Evolutionary conservation across 73 alveolate species (phyloP).

Genomic region (Paramecium primaurelia): DNA sequence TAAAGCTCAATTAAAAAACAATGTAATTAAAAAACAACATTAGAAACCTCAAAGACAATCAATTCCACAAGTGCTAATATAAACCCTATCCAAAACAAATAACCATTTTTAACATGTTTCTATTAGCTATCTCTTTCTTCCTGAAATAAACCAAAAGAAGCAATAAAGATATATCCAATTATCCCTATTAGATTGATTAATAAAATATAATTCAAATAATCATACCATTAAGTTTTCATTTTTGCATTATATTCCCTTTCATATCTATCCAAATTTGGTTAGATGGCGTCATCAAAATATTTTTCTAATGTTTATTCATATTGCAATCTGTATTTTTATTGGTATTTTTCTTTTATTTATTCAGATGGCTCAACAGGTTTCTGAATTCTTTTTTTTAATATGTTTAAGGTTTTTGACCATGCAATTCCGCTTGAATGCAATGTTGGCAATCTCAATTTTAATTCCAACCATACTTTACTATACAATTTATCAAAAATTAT

Average conservation of each 20-base stretch:
- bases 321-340: background rate
- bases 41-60: constrained; percentile 29
- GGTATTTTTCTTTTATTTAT: background rate
- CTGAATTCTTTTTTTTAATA: background rate
- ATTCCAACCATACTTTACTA: constrained; percentile 36
- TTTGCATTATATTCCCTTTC: background rate
- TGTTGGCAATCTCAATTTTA: constrained; percentile 2
- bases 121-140: no score
- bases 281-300: background rate
- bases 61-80: constrained; percentile 1
- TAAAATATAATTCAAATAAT: constrained; percentile 14
- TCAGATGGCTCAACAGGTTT: background rate
- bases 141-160: background rate
- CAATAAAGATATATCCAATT: background rate
- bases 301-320: background rate
- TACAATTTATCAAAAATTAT: constrained; percentile 1
- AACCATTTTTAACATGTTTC: background rate
- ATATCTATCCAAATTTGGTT: constrained; percentile 23
- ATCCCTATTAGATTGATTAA: constrained; percentile 12
- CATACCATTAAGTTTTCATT: constrained; percentile 46
- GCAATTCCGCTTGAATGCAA: constrained; percentile 24
- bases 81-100: constrained; percentile 39
- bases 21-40: constrained; percentile 25
- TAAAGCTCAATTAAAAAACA: constrained; percentile 14
- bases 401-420: background rate